Conservation (phyloP, 768 basidiomycete species). For the Lentinus brumalis region DNA sequence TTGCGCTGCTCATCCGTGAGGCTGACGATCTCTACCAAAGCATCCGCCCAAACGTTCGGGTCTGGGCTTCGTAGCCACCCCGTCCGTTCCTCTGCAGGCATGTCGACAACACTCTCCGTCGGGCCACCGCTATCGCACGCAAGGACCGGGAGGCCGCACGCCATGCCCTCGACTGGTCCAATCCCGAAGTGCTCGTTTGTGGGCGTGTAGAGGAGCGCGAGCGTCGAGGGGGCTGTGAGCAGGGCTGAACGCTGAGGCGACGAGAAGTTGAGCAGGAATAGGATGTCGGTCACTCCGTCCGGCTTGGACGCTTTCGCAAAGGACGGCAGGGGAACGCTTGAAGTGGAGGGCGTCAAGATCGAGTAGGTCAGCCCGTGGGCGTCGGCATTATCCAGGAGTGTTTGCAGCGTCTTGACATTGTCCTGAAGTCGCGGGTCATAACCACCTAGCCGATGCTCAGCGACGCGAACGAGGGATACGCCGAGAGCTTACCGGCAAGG, state of each 20-base stretch:
- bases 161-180: slow-evolving; percentile 93
- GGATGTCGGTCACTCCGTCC: slow-evolving; percentile 51
- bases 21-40: slow-evolving; percentile 59
- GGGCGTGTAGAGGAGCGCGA: slow-evolving; percentile 89
- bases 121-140: slow-evolving; percentile 90
- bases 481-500: slow-evolving; percentile 59
- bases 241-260: slow-evolving; percentile 82
- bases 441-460: slow-evolving; percentile 55
- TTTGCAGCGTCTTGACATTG: slow-evolving; percentile 69
- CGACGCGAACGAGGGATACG: not conserved
- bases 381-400: slow-evolving; percentile 61
- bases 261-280: slow-evolving; percentile 93
- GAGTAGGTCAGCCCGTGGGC: slow-evolving; percentile 57
- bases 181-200: slow-evolving; percentile 97
- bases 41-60: slow-evolving; percentile 67
- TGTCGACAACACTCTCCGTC: slow-evolving; percentile 76
- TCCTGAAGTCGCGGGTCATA: slow-evolving; percentile 88
- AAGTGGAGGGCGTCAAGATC: slow-evolving; percentile 51
- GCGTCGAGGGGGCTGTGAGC: slow-evolving; percentile 63
- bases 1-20: slow-evolving; percentile 44
- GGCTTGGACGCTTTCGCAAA: slow-evolving; percentile 39
- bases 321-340: slow-evolving; percentile 42
- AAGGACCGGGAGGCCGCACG: slow-evolving; percentile 85
- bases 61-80: slow-evolving; percentile 77
- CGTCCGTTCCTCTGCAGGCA: slow-evolving; percentile 50